Evolutionary conservation across 257 asterid genomes (phyloP), one percentile per base, ranked within the genome.

Genomic region (Solanum appendiculatum): DNA sequence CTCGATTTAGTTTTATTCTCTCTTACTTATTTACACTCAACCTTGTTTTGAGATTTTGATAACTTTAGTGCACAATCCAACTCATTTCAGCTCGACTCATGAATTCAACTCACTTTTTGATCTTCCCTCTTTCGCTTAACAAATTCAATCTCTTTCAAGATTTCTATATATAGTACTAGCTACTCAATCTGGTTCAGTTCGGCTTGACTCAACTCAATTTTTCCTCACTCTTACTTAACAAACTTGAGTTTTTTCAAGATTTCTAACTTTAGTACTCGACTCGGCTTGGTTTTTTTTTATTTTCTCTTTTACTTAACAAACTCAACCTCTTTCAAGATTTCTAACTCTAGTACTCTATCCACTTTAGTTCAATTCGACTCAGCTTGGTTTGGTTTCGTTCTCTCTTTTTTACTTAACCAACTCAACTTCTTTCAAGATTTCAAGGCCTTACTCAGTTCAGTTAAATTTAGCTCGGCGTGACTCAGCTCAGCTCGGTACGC

Each of bases 11-110:
- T 7, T 69, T 4, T 31, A 33, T 69, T 33, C 40, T 31, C 0
- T 69, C 0, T 69, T 64, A 25, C 20, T 68, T 14, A 15, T 0
- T 18, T 3, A 6, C 8, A 40, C 1, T n/a, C 4, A 40, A 40
- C 2, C 1, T 3, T 1, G 25, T 72, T 73, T 36, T 4, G 6
- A 72, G 10, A 73, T 36, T 73, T 73, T 0, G 2, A 4, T 37
- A 39, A 2, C 0, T 74, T 2, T 37, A 39, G 1, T 3, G 21
- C 3, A 5, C 2, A 27, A 2, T 66, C 0, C 5, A 66, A 2
- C 20, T 25, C 8, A 13, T 27, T 56, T 21, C 5, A 8, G 4
- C 11, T n/a, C n/a, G n/a, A n/a, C n/a, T n/a, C 20, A 8, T 40
- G 46, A 9, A 11, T n/a, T 63, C 31, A 63, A 11, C 16, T 25